Evolutionary conservation across 805 yeast genomes (phyloP).

Genomic region (Saccharomycopsis javanensis): DNA sequence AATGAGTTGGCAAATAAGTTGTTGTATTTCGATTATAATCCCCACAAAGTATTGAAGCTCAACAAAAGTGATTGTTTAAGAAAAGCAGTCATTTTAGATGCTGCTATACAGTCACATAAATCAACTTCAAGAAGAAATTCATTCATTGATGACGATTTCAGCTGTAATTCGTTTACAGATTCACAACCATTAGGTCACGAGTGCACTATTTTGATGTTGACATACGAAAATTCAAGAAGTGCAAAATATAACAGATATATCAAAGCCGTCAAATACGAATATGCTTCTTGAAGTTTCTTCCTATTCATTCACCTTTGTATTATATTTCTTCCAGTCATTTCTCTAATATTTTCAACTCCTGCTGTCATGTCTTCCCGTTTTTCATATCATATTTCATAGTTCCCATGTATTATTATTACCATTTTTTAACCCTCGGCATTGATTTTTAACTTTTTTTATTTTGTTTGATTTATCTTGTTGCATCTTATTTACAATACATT

Average conservation of each 20-base stretch:
- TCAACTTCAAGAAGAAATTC: background rate
- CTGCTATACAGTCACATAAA: background rate
- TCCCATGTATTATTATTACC: background rate
- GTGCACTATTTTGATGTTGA: background rate
- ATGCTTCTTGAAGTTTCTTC: background rate
- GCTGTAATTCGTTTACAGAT: no score
- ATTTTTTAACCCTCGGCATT: background rate
- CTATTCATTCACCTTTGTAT: background rate
- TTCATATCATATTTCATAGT: background rate
- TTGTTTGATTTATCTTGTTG: background rate
- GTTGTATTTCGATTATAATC: background rate
- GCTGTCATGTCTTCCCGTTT: background rate
- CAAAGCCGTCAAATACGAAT: background rate
- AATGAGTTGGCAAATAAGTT: background rate
- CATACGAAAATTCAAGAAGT: background rate
- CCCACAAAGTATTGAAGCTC: background rate
- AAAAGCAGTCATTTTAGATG: background rate
- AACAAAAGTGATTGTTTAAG: background rate
- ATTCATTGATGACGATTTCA: background rate
- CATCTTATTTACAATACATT: background rate
- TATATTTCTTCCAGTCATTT: background rate
- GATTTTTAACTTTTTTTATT: background rate
- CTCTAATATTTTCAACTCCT: background rate
- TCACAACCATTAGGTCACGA: no score
- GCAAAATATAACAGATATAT: background rate